These are phyloP conservation scores for Lentinula edodes DNA, from an alignment of 768 basidiomycete genomes.

Conservation along the genomic window DNA sequence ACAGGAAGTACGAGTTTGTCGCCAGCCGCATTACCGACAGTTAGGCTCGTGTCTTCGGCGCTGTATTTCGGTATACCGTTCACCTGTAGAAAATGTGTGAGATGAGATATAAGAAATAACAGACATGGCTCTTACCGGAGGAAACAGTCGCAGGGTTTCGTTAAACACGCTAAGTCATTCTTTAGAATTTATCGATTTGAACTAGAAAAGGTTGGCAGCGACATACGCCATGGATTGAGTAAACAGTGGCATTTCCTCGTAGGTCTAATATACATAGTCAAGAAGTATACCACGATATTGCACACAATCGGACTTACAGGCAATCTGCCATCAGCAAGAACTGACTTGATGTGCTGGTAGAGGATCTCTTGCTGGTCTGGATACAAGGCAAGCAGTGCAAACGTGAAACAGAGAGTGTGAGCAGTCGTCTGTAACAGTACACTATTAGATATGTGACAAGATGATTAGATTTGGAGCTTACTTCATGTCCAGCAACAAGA, in stretches of 20 bases:
- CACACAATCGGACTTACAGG: slow-evolving; percentile 18
- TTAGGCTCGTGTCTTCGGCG: slow-evolving; percentile 41
- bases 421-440: slow-evolving; percentile 25
- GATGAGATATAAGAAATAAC: not conserved
- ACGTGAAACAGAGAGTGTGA: slow-evolving; percentile 29
- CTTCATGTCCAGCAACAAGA: slow-evolving; percentile 60
- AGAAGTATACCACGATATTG: not conserved
- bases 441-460: not conserved
- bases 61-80: slow-evolving; percentile 36
- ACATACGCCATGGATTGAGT: slow-evolving; percentile 33
- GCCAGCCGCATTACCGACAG: slow-evolving; percentile 28
- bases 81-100: slow-evolving; percentile 25
- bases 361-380: slow-evolving; percentile 30
- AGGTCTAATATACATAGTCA: slow-evolving; percentile 20
- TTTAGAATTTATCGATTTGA: not conserved
- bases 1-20: slow-evolving; percentile 33
- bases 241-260: slow-evolving; percentile 34
- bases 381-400: slow-evolving; percentile 36
- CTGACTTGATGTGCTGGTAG: slow-evolving; percentile 25
- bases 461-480: slow-evolving; percentile 14
- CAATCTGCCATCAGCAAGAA: slow-evolving; percentile 24
- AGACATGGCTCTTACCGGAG: slow-evolving; percentile 30
- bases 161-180: slow-evolving; percentile 33
- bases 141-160: slow-evolving; percentile 44
- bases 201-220: not conserved